Conservation (phyloP, 1,284 basidiomycete species). For the Stygiomarasmius scandens region DNA sequence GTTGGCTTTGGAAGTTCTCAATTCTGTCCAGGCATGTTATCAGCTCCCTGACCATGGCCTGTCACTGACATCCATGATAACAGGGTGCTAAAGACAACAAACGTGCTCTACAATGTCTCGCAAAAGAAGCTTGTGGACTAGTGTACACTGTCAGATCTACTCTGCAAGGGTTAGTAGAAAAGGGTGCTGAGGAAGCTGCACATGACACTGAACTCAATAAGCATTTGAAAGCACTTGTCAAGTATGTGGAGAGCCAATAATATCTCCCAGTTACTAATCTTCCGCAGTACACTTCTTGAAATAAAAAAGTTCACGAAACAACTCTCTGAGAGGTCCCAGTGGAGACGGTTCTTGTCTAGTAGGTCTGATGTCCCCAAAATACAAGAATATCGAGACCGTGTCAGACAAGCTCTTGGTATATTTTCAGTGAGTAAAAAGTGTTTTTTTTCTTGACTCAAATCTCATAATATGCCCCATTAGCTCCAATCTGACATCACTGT, state of each 20-base stretch:
- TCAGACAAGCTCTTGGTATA: slow-evolving; percentile 6
- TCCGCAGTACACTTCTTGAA: slow-evolving; percentile 1
- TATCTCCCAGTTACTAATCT: neutral
- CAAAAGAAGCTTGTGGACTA: slow-evolving; percentile 16
- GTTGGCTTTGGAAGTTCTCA: slow-evolving; percentile 17
- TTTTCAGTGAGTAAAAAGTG: neutral
- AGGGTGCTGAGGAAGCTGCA: neutral
- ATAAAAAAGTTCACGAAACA: neutral
- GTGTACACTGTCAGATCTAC: slow-evolving; percentile 2
- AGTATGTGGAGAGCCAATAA: neutral
- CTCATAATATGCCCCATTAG: no score
- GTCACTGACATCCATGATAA: no score
- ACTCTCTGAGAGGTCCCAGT: neutral
- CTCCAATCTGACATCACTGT: slow-evolving; percentile 8
- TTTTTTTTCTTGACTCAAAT: no score
- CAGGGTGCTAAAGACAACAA: slow-evolving; percentile 19
- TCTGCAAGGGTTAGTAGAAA: neutral
- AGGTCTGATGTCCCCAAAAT: neutral
- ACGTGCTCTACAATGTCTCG: slow-evolving; percentile 16
- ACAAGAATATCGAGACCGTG: slow-evolving; percentile 3
- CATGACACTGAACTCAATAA: neutral
- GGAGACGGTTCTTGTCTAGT: neutral
- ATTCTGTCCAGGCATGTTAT: slow-evolving; percentile 14
- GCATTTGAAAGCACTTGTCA: neutral
- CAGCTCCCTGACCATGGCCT: no score